Conservation (phyloP, 1,284 basidiomycete species). For the Phenoliferia sp. region DNA sequence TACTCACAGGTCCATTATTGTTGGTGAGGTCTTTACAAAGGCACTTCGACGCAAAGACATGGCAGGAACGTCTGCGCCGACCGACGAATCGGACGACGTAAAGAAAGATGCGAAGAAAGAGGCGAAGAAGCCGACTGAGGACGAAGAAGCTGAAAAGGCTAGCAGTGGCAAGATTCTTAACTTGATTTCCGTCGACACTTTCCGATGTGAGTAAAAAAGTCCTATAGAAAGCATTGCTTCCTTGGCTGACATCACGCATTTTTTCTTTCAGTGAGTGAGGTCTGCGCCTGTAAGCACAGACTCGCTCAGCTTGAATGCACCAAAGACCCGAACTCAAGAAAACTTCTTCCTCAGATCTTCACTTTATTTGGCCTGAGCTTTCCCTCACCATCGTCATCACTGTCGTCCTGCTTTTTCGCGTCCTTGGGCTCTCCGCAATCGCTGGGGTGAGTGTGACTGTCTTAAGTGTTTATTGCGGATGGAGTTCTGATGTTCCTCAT, state of each 20-base stretch:
- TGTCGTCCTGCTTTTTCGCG: slow-evolving; percentile 46
- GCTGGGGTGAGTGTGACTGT: slow-evolving; percentile 39
- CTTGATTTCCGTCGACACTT: slow-evolving; percentile 52
- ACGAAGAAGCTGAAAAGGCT: slow-evolving; percentile 29
- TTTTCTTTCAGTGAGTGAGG: not conserved
- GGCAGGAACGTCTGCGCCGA: slow-evolving; percentile 35
- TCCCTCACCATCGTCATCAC: slow-evolving; percentile 48
- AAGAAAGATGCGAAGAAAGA: not conserved
- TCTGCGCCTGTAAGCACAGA: not conserved
- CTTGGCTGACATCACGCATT: not conserved
- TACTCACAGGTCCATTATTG: slow-evolving; percentile 45
- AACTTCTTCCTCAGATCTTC: slow-evolving; percentile 38
- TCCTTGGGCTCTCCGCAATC: slow-evolving; percentile 47
- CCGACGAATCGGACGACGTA: slow-evolving; percentile 5
- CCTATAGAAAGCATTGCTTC: no score
- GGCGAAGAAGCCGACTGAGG: slow-evolving; percentile 17
- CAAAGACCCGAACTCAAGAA: slow-evolving; percentile 31
- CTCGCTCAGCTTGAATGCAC: not conserved
- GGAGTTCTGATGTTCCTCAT: not conserved
- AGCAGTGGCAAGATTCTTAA: slow-evolving; percentile 52
- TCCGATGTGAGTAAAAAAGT: slow-evolving; percentile 38
- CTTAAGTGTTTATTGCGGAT: slow-evolving; percentile 27
- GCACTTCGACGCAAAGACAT: slow-evolving; percentile 50
- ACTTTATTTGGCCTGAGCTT: slow-evolving; percentile 43
- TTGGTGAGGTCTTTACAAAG: slow-evolving; percentile 53